Percentiles rank a stretch among this genome's conserved stretches.
Conservation (phyloP, 192 early-diverging fungal species). For the Backusella westeae region DNA sequence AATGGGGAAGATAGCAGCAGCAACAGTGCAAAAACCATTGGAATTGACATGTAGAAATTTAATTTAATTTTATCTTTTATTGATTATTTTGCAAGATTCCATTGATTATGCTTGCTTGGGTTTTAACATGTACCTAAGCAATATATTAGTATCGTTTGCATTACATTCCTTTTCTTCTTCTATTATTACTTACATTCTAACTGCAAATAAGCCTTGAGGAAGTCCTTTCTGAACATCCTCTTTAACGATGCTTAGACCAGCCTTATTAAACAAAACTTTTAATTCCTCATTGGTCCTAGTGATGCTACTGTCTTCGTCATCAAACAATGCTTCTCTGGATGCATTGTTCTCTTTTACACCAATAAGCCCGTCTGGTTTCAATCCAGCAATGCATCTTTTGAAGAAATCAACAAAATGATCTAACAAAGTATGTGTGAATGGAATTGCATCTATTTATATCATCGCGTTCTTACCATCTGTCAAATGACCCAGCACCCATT, state of each 20-base stretch:
- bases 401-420: slow-evolving; percentile 87
- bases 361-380: slow-evolving; percentile 71
- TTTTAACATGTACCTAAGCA: slow-evolving; percentile 20
- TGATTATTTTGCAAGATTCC: background rate
- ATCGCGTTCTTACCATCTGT: slow-evolving; percentile 64
- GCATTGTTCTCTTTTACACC: slow-evolving; percentile 93
- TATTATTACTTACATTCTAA: slow-evolving; percentile 62
- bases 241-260: slow-evolving; percentile 62
- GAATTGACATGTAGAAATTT: background rate
- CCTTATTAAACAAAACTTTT: slow-evolving; percentile 58
- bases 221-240: slow-evolving; percentile 67
- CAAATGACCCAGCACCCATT: slow-evolving; percentile 95
- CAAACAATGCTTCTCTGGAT: slow-evolving; percentile 59
- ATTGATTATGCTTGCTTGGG: background rate
- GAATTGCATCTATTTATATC: background rate
- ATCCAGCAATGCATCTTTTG: slow-evolving; percentile 63
- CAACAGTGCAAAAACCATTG: background rate
- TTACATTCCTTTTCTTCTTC: background rate
- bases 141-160: background rate
- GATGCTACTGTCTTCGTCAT: slow-evolving; percentile 81
- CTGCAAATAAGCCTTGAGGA: slow-evolving; percentile 62
- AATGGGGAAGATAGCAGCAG: background rate
- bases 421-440: slow-evolving; percentile 17
- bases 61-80: background rate
- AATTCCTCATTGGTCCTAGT: slow-evolving; percentile 64